Evolutionary conservation across 1,139 yeast species (phyloP), one percentile per base, ranked within the genome.

Genomic region (Yamadazyma sp.): DNA sequence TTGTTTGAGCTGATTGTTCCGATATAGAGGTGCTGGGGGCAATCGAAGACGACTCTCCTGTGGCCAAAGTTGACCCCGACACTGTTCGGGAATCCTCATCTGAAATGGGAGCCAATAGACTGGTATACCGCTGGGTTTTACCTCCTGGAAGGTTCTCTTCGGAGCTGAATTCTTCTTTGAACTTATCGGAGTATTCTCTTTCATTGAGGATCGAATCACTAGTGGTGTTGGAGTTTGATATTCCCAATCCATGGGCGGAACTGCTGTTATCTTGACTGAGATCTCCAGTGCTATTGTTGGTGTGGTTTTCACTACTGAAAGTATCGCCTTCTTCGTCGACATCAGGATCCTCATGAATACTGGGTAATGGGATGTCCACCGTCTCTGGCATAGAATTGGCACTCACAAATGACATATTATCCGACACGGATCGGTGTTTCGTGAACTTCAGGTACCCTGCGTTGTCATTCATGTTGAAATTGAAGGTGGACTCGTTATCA

Each of bases 371-470:
- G 2, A 61, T 68, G 47, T 71, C 76, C 4, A 70, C 61, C 1
- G 77, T 71, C 27, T 69, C 76, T 0, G 76, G 76, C 7, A 71
- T 58, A 0, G 71, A 66, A 1, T 55, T 40, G 4, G 63, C 48
- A 38, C 68, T 62, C 4, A 57, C 40, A 37, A 58, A 54, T 4
- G 69, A 58, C 22, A 50, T 51, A 3, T 50, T 53, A 32, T 62
- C 67, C 10, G 60, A 52, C 5, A 47, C 46, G 42, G 63, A 46
- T 46, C 63, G 49, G 46, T 59, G 46, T 31, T 65, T 65, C 6
- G 71, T 64, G 40, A 69, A 69, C 39, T 56, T 61, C 33, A 57
- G 62, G 47, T 68, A 67, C 2, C 50, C 51, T 4, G 51, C 50
- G 16, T 59, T 62, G 28, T 50, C 44, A 9, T 53, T 57, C 22